These are phyloP conservation scores for Cynara cardunculus DNA, from an alignment of 129 eudicot species.

Conservation along the genomic window DNA sequence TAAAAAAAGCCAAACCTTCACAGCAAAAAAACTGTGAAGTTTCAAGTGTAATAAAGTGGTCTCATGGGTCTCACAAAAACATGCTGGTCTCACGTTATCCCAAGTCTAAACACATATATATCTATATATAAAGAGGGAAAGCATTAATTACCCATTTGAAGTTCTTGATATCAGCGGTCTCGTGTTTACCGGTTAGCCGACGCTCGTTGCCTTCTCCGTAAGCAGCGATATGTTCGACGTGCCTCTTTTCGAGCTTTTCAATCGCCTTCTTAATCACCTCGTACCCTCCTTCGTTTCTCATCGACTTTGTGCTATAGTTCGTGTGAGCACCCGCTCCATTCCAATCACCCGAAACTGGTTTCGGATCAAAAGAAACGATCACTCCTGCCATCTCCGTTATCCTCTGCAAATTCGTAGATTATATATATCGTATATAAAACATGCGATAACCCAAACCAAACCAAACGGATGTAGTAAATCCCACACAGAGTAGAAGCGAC, in stretches of 20 bases:
- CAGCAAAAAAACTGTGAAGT: too few relatives aligned
- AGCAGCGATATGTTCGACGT: slow-evolving; percentile 76
- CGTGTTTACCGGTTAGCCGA: slow-evolving; percentile 76
- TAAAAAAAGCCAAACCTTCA: too few relatives aligned
- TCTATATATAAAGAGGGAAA: neutral
- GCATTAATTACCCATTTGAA: slow-evolving; percentile 59
- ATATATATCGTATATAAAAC: neutral
- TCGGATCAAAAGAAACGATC: slow-evolving; percentile 72
- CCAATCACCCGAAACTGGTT: slow-evolving; percentile 89
- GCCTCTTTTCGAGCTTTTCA: slow-evolving; percentile 62
- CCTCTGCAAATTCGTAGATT: slow-evolving; percentile 37
- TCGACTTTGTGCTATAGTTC: slow-evolving; percentile 72
- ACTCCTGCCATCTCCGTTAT: slow-evolving; percentile 79
- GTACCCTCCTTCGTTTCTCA: slow-evolving; percentile 74
- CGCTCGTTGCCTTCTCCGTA: slow-evolving; percentile 92
- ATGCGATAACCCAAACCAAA: neutral
- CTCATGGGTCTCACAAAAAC: too few relatives aligned
- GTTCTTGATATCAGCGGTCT: slow-evolving; percentile 67
- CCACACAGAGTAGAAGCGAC: neutral
- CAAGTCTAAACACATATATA: too few relatives aligned
- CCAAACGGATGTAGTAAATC: neutral
- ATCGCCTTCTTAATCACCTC: slow-evolving; percentile 74
- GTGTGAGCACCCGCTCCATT: slow-evolving; percentile 94
- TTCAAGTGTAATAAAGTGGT: too few relatives aligned
- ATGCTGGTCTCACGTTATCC: too few relatives aligned